A percentile compares a stretch with the other conserved stretches of the same genome.
Evolutionary conservation across 345 rosid genomes (phyloP).

Genomic region (Eucalyptus marginata): DNA sequence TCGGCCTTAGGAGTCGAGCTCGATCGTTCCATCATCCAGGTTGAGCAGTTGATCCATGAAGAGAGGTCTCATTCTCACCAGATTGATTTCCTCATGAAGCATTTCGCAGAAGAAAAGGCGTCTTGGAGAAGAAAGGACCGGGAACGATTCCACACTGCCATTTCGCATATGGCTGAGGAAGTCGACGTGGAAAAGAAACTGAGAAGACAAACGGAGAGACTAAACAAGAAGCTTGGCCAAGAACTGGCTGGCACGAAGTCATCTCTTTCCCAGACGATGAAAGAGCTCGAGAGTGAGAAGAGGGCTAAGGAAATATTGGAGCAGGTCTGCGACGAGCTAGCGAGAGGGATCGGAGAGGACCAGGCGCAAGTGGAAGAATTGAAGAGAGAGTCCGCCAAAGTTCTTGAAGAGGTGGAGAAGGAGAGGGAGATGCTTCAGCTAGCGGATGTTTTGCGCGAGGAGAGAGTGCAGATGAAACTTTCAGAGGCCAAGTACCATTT

Average conservation of each 20-base stretch:
- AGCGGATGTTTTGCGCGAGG: slow-evolving; percentile 88
- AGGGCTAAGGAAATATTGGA: slow-evolving; percentile 78
- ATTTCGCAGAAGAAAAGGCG: slow-evolving; percentile 53
- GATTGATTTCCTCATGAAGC: slow-evolving; percentile 31
- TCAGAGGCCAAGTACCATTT: slow-evolving; percentile 73
- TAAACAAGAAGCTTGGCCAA: slow-evolving; percentile 75
- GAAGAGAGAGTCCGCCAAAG: slow-evolving; percentile 47
- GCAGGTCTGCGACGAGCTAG: slow-evolving; percentile 83
- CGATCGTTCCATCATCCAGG: slow-evolving; percentile 43
- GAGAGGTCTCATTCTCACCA: slow-evolving; percentile 18
- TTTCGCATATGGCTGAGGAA: slow-evolving; percentile 46
- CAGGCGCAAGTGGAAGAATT: slow-evolving; percentile 46
- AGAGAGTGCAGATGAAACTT: slow-evolving; percentile 96
- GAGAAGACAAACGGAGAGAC: slow-evolving; percentile 59
- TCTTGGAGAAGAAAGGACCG: slow-evolving; percentile 48
- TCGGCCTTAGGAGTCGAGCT: slow-evolving; percentile 58
- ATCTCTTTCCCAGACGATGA: slow-evolving; percentile 17
- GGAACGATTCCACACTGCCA: slow-evolving; percentile 29
- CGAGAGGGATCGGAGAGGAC: slow-evolving; percentile 64
- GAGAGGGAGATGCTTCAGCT: slow-evolving; percentile 95
- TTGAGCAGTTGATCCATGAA: slow-evolving; percentile 43
- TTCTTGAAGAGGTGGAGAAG: slow-evolving; percentile 74
- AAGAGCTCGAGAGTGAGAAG: slow-evolving; percentile 66
- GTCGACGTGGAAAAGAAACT: slow-evolving; percentile 63
- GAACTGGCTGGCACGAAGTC: slow-evolving; percentile 56